phyloP scores from a whole-genome alignment of 2,329 filamentous ascomycete genomes.

The Mycosphaerella arachidis region DNA sequence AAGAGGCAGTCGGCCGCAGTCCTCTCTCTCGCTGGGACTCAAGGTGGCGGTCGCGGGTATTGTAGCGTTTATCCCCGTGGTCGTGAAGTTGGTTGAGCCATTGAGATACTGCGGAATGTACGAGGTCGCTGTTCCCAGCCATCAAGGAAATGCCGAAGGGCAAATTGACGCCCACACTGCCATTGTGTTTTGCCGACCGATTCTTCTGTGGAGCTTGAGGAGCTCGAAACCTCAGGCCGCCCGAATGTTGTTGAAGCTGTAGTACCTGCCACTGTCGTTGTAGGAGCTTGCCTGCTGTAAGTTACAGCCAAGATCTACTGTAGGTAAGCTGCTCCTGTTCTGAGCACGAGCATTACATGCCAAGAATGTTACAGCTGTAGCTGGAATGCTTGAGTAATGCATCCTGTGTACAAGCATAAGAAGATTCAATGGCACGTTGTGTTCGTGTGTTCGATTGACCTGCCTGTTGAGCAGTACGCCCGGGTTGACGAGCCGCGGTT shows the following conservation, averaged over 20 bases:
- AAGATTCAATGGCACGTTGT: not conserved
- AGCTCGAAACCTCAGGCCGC: not conserved
- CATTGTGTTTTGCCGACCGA: not conserved
- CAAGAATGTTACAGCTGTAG: not conserved
- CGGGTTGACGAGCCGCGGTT: not conserved
- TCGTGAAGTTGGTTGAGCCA: not conserved
- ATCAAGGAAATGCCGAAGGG: not conserved
- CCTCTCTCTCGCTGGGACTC: constrained; percentile 29
- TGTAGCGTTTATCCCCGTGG: constrained; percentile 21
- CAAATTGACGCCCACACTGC: not conserved
- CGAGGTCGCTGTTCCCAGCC: not conserved
- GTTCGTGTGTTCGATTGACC: not conserved
- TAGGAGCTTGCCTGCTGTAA: not conserved
- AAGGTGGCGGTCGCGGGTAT: constrained; percentile 4
- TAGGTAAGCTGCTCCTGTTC: not conserved
- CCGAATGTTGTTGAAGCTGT: constrained; percentile 3
- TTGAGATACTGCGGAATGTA: not conserved
- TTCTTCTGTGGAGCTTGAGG: not conserved
- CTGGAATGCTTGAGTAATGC: not conserved
- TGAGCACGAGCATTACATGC: not conserved
- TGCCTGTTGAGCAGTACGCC: not conserved
- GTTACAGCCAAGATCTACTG: not conserved
- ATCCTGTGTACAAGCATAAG: not conserved
- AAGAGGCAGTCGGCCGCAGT: constrained; percentile 42
- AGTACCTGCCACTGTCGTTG: constrained; percentile 1